Conservation (phyloP, 1,284 basidiomycete species). For the Bjerkandera adusta region DNA sequence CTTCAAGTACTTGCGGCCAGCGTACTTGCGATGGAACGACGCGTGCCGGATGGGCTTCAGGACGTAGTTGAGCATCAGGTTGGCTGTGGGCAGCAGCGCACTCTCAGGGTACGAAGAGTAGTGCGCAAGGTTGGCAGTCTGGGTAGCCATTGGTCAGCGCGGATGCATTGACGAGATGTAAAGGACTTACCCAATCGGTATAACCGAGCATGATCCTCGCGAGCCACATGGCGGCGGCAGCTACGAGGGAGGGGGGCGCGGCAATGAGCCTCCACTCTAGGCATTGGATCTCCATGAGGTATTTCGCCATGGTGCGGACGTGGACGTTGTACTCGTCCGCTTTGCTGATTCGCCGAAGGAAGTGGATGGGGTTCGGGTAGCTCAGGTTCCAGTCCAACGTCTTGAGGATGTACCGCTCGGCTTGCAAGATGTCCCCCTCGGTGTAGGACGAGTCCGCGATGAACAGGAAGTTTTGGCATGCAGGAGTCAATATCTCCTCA, state of each 20-base stretch:
- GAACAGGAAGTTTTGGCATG: constrained; percentile 84
- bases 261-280: constrained; percentile 86
- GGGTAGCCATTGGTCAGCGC: constrained; percentile 6
- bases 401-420: constrained; percentile 91
- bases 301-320: constrained; percentile 90
- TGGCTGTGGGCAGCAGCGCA: constrained; percentile 83
- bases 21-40: constrained; percentile 82
- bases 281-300: constrained; percentile 87
- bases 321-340: constrained; percentile 95
- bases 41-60: constrained; percentile 74
- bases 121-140: constrained; percentile 88
- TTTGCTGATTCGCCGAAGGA: constrained; percentile 89
- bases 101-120: constrained; percentile 90
- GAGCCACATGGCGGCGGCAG: constrained; percentile 92
- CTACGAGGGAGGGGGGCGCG: constrained; percentile 82
- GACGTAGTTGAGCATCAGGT: constrained; percentile 92
- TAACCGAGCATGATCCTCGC: constrained; percentile 82
- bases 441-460: constrained; percentile 89
- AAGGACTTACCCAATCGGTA: constrained; percentile 78
- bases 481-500: constrained; percentile 94
- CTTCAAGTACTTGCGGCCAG: constrained; percentile 84
- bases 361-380: constrained; percentile 94
- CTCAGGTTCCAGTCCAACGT: constrained; percentile 91
- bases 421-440: constrained; percentile 87
- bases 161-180: not conserved